phyloP scores from a whole-genome alignment of 257 asterid genomes.

The Solanum chmielewskii region DNA sequence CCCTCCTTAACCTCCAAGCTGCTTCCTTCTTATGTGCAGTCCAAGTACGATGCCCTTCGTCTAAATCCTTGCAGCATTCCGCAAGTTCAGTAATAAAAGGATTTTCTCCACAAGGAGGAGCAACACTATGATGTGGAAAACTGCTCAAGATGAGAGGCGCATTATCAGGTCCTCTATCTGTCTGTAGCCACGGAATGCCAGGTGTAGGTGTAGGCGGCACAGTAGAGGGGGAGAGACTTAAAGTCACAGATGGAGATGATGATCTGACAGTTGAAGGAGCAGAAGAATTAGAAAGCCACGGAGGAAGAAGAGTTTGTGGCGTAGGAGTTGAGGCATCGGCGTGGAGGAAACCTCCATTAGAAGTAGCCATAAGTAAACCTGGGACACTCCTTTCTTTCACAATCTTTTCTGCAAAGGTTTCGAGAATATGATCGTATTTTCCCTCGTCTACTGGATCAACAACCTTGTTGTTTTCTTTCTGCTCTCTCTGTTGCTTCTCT shows the following conservation, averaged over 20 bases:
- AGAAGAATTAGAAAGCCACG: constrained; percentile 61
- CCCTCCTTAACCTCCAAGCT: constrained; percentile 74
- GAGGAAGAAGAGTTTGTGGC: constrained; percentile 39
- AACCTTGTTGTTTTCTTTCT: constrained; percentile 18
- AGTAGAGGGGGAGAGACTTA: constrained; percentile 50
- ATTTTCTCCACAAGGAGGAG: constrained; percentile 20
- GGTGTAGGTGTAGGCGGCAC: constrained; percentile 22
- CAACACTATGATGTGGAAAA: constrained; percentile 20
- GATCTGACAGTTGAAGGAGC: constrained; percentile 25
- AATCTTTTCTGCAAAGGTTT: constrained; percentile 50
- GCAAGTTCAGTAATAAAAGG: constrained; percentile 36
- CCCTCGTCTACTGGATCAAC: constrained; percentile 37
- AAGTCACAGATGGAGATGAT: constrained; percentile 30
- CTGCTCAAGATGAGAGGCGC: background rate
- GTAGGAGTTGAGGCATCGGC: constrained; percentile 21
- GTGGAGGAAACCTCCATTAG: constrained; percentile 39
- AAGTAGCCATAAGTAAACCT: constrained; percentile 34
- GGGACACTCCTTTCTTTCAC: constrained; percentile 22
- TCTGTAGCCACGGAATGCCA: constrained; percentile 46
- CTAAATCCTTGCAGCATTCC: constrained; percentile 73
- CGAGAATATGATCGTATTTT: constrained; percentile 45
- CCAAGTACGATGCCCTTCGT: constrained; percentile 75
- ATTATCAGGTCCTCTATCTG: constrained; percentile 7
- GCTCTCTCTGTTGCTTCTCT: constrained; percentile 42
- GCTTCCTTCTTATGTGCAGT: constrained; percentile 73